Evolutionary conservation across 768 basidiomycete species (phyloP).

Genomic region (Mrakia gelida): DNA sequence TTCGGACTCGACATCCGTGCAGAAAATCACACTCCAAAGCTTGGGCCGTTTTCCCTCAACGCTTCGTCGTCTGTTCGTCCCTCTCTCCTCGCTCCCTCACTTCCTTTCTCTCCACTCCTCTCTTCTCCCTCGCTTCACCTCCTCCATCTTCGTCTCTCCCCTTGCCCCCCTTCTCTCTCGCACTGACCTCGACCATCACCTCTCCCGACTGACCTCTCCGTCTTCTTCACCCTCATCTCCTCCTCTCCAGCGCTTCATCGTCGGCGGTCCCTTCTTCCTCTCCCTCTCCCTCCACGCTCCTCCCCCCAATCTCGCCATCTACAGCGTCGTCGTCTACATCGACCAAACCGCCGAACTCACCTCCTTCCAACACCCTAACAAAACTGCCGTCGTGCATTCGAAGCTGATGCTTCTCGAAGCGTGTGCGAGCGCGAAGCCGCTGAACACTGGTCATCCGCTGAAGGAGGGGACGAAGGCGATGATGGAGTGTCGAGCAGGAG

Average conservation of each 20-base stretch:
- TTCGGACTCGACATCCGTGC: not conserved
- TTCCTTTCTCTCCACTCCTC: not conserved
- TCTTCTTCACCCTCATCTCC: not conserved
- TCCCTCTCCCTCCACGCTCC: conserved; percentile 3
- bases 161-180: not conserved
- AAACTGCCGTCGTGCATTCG: not conserved
- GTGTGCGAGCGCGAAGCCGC: not conserved
- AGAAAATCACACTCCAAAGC: not conserved
- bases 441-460: not conserved
- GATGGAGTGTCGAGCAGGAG: not conserved
- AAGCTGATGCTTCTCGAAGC: not conserved
- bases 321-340: conserved; percentile 1
- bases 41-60: not conserved
- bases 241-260: not conserved
- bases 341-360: not conserved
- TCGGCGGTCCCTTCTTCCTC: not conserved
- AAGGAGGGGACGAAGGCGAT: not conserved
- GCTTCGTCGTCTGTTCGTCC: not conserved
- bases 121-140: not conserved
- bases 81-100: not conserved
- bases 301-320: conserved; percentile 10
- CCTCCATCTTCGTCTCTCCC: too few species aligned
- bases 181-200: not conserved
- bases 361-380: not conserved
- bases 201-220: not conserved